These are phyloP conservation scores for Aureobasidium pullulans DNA, from an alignment of 2,329 filamentous ascomycete species.

Conservation along the genomic window DNA sequence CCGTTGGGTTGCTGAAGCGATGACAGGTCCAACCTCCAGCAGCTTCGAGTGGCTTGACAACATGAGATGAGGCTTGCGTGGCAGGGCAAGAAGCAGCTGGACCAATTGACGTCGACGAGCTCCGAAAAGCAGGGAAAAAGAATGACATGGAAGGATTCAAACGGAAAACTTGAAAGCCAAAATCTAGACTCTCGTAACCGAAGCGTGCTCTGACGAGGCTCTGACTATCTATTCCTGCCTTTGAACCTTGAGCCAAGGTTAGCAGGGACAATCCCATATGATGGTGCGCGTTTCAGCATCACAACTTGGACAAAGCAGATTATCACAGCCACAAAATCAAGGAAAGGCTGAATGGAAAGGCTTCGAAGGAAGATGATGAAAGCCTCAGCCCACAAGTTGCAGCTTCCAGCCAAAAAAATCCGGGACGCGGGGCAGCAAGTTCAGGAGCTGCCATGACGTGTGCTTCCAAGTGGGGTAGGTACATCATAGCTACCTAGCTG, in stretches of 20 bases:
- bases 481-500: background rate
- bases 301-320: background rate
- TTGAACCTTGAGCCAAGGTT: background rate
- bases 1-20: slow-evolving; percentile 1
- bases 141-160: background rate
- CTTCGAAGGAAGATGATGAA: background rate
- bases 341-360: background rate
- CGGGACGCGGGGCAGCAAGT: background rate
- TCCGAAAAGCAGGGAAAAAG: background rate
- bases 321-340: background rate
- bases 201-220: slow-evolving; percentile 4
- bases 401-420: background rate
- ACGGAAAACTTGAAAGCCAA: background rate
- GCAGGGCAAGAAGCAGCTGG: background rate
- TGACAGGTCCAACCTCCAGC: background rate
- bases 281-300: background rate
- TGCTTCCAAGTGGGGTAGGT: background rate
- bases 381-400: background rate
- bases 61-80: slow-evolving; percentile 9
- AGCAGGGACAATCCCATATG: background rate
- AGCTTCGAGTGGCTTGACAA: background rate
- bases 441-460: background rate
- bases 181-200: background rate
- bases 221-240: slow-evolving; percentile 2
- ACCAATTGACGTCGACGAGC: background rate